Conservation (phyloP, 768 basidiomycete genomes). For the Suillus variegatus region DNA sequence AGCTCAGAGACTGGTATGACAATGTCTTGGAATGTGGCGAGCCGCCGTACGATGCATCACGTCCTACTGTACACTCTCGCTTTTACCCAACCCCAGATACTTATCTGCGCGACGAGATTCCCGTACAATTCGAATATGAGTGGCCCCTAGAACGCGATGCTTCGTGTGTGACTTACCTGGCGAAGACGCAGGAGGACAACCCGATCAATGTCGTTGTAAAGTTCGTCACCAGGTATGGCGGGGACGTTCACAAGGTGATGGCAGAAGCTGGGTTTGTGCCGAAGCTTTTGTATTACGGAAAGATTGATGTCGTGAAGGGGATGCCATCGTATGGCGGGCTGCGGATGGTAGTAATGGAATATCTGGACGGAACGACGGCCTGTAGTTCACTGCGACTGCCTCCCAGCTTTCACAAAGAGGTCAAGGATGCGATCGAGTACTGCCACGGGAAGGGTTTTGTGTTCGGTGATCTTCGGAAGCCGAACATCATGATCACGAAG, state of each 20-base stretch:
- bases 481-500: neutral
- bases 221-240: constrained; percentile 37
- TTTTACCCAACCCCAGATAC: constrained; percentile 22
- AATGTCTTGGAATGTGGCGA: neutral
- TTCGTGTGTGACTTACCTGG: constrained; percentile 27
- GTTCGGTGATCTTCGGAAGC: neutral
- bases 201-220: constrained; percentile 34
- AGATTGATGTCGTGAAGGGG: constrained; percentile 8
- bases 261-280: constrained; percentile 30
- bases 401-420: constrained; percentile 6
- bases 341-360: constrained; percentile 44
- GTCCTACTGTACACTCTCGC: constrained; percentile 10
- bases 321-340: constrained; percentile 20
- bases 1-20: constrained; percentile 24
- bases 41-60: neutral
- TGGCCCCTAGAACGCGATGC: constrained; percentile 18
- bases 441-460: neutral
- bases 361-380: constrained; percentile 22
- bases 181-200: constrained; percentile 10
- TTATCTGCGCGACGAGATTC: neutral
- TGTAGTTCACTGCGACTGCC: constrained; percentile 8
- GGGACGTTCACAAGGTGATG: constrained; percentile 33
- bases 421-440: neutral
- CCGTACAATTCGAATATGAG: constrained; percentile 22
- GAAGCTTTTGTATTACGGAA: constrained; percentile 32